These are phyloP conservation scores for Pueraria montana DNA, from an alignment of 306 rosid species.

Conservation along the genomic window DNA sequence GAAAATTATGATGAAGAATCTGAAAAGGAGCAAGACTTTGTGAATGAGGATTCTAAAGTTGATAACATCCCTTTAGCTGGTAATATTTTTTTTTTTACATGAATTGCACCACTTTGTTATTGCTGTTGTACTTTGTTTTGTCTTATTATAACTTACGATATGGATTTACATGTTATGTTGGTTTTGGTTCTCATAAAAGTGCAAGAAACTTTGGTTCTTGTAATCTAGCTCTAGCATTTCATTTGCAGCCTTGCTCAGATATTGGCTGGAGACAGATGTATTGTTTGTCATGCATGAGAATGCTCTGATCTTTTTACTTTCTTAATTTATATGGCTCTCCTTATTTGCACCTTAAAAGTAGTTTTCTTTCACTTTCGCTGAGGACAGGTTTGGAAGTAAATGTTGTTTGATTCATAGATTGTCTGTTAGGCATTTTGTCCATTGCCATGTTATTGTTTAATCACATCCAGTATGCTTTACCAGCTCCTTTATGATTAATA, in stretches of 20 bases:
- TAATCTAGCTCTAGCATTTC: conserved; percentile 33
- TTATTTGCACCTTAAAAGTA: background rate
- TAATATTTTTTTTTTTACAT: conserved; percentile 46
- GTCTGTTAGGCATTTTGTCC: background rate
- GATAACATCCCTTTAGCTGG: conserved; percentile 59
- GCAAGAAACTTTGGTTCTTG: conserved; percentile 35
- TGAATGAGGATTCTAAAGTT: conserved; percentile 58
- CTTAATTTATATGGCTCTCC: background rate
- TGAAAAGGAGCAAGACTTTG: conserved; percentile 70
- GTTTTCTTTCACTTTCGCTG: conserved; percentile 18
- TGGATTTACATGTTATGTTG: conserved; percentile 36
- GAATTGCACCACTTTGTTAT: conserved; percentile 38
- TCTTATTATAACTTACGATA: conserved; percentile 7
- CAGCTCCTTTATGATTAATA: conserved; percentile 12
- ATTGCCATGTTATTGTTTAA: conserved; percentile 18
- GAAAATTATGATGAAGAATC: conserved; percentile 94
- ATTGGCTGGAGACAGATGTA: conserved; percentile 30
- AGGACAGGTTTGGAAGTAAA: conserved; percentile 14
- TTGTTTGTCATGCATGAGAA: background rate
- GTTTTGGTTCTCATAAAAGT: conserved; percentile 2
- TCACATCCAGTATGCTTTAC: conserved; percentile 17
- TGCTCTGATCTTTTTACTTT: background rate
- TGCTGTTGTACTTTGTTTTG: conserved; percentile 25
- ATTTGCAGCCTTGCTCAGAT: conserved; percentile 21
- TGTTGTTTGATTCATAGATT: conserved; percentile 18